Evolutionary conservation across 2,329 filamentous ascomycete species (phyloP), one percentile per base, ranked within the genome.

Genomic region (Exserohilum rostratum): DNA sequence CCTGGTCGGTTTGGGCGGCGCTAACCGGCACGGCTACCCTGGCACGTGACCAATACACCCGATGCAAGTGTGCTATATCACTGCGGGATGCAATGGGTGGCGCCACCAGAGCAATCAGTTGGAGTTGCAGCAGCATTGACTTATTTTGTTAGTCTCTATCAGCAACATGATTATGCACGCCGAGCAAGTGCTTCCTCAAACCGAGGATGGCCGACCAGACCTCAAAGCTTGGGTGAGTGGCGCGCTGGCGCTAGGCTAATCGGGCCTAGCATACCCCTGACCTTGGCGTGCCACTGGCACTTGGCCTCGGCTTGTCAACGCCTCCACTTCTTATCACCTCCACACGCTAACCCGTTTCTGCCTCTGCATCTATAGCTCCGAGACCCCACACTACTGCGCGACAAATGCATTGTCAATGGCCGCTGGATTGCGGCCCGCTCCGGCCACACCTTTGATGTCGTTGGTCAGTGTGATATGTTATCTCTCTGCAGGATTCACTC

Each of bases 161-260:
- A 10, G 6, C 13, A n/a, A 29, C 5, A 12, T 6, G n/a, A n/a
- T 15, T 5, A 37, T 46, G 44, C n/a, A 11, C n/a, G 7, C 7
- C 13, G 18, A 37, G 6, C 6, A 27, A 46, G 10, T n/a, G 10
- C 20, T 27, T 12, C 20, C 22, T 13, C 20, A 46, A 15, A 11
- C 3, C 22, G 9, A 42, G 7, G 44, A 29, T 5, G 20, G 31
- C 4, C 31, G 31, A n/a, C 31, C 20, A 37, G 31, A 46, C 17
- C 2, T 46, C n/a, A 30, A 46, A 18, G 31, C 44, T n/a, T 46
- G 44, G 44, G 44, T 35, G 22, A 37, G 31, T 37, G n/a, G n/a
- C n/a, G n/a, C n/a, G n/a, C n/a, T n/a, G n/a, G n/a, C n/a, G n/a
- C n/a, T n/a, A n/a, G n/a, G n/a, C n/a, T n/a, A n/a, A n/a, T n/a